These are phyloP conservation scores for Polygonum aviculare DNA, from an alignment of 148 eudicot genomes.

Conservation along the genomic window DNA sequence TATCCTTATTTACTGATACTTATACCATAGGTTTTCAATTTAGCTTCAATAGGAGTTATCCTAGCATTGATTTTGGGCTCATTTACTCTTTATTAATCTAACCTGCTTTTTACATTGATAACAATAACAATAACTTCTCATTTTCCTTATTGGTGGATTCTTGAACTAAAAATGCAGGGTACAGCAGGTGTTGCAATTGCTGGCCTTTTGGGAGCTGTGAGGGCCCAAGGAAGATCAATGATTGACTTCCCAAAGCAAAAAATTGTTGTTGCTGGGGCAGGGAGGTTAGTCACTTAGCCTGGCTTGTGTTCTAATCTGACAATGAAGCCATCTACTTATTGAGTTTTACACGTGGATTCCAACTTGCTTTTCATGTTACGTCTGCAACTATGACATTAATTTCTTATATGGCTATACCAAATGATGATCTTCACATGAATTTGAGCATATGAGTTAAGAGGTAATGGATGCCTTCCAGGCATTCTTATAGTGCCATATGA, in stretches of 20 bases:
- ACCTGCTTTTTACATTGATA: neutral
- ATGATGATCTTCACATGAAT: neutral
- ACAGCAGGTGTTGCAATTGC: constrained; percentile 99
- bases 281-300: constrained; percentile 45
- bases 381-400: neutral
- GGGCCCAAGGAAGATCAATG: constrained; percentile 95
- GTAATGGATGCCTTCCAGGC: neutral
- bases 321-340: neutral
- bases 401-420: neutral
- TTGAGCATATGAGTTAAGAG: neutral
- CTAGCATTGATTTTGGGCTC: neutral
- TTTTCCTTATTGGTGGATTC: neutral
- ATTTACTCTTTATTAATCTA: neutral
- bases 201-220: constrained; percentile 96
- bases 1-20: neutral
- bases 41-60: neutral
- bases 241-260: constrained; percentile 94
- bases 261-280: constrained; percentile 99
- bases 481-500: neutral
- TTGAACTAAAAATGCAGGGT: constrained; percentile 41
- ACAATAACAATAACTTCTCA: neutral
- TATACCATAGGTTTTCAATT: neutral
- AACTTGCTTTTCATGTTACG: constrained; percentile 1
- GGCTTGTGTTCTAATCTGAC: neutral
- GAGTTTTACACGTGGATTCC: neutral